phyloP scores from a whole-genome alignment of 2,329 filamentous ascomycete genomes.

The Neonectria ditissima region DNA sequence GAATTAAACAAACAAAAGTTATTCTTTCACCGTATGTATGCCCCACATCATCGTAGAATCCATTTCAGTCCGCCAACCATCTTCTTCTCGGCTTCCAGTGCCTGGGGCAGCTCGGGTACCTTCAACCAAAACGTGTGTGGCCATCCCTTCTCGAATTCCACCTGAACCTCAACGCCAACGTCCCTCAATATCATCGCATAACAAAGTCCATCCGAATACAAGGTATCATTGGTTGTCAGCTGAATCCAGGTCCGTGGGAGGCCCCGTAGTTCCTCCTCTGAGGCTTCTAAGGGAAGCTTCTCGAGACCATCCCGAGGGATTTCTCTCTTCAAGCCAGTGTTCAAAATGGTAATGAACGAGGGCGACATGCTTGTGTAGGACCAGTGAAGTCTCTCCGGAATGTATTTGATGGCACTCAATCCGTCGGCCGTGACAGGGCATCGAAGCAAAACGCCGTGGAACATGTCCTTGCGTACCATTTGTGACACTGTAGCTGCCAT shows the following conservation, averaged over 20 bases:
- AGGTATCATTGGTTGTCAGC: constrained; percentile 62
- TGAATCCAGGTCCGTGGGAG: constrained; percentile 61
- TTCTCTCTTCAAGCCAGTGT: constrained; percentile 48
- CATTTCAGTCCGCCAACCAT: constrained; percentile 57
- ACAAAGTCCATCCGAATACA: constrained; percentile 64
- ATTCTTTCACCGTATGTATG: neutral
- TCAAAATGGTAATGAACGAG: constrained; percentile 52
- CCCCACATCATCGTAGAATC: constrained; percentile 44
- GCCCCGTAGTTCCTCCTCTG: constrained; percentile 43
- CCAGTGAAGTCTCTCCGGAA: constrained; percentile 51
- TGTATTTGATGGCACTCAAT: constrained; percentile 50
- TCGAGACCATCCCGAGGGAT: constrained; percentile 55
- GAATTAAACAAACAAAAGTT: neutral
- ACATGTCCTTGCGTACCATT: constrained; percentile 35
- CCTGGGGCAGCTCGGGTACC: constrained; percentile 55
- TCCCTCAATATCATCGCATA: constrained; percentile 58
- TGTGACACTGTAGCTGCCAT: constrained; percentile 59
- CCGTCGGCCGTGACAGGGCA: constrained; percentile 62
- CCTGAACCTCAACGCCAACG: constrained; percentile 54
- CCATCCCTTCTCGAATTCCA: constrained; percentile 59
- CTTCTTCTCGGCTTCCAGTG: constrained; percentile 55
- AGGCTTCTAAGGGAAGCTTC: constrained; percentile 57
- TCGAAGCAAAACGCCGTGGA: constrained; percentile 59
- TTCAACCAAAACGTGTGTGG: constrained; percentile 66
- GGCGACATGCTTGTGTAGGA: constrained; percentile 56